A percentile compares a stretch with the other conserved stretches of the same genome.
phyloP scores from a whole-genome alignment of 192 early-diverging fungal species.

The Gonapodya prolifera region DNA sequence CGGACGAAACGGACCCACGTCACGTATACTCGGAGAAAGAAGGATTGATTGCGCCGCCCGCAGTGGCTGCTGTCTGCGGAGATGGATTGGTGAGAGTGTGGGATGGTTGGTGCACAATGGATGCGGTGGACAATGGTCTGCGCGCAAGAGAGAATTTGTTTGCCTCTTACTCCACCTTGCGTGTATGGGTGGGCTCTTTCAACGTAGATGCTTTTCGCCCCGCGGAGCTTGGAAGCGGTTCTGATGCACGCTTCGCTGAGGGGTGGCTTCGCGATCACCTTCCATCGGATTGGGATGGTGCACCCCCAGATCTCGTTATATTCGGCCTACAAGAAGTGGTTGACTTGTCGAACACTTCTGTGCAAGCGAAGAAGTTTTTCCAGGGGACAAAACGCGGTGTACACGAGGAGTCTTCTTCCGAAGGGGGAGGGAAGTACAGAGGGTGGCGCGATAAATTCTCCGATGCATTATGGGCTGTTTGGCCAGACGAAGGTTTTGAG shows the following conservation, averaged over 20 bases:
- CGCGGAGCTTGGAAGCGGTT: not conserved
- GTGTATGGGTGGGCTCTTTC: not conserved
- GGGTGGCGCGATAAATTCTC: slow-evolving; percentile 72
- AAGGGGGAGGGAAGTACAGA: slow-evolving; percentile 54
- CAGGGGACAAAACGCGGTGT: not conserved
- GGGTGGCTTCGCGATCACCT: not conserved
- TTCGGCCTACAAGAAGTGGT: slow-evolving; percentile 81
- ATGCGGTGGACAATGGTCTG: not conserved
- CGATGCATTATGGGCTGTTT: slow-evolving; percentile 35
- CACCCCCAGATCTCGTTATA: slow-evolving; percentile 59
- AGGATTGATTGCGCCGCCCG: not conserved
- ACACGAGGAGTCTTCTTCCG: slow-evolving; percentile 27
- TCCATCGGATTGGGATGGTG: not conserved
- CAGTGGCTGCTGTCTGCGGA: not conserved
- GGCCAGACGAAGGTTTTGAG: slow-evolving; percentile 36
- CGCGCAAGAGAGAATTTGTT: not conserved
- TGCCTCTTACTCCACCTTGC: not conserved
- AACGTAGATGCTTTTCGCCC: not conserved
- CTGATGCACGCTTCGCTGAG: not conserved
- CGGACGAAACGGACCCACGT: not conserved
- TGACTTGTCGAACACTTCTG: slow-evolving; percentile 52
- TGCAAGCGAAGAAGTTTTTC: slow-evolving; percentile 28
- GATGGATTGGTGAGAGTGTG: not conserved
- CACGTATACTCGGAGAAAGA: not conserved
- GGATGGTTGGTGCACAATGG: not conserved